Conservation (phyloP, 768 basidiomycete species). For the Tricholoma flavovirens region DNA sequence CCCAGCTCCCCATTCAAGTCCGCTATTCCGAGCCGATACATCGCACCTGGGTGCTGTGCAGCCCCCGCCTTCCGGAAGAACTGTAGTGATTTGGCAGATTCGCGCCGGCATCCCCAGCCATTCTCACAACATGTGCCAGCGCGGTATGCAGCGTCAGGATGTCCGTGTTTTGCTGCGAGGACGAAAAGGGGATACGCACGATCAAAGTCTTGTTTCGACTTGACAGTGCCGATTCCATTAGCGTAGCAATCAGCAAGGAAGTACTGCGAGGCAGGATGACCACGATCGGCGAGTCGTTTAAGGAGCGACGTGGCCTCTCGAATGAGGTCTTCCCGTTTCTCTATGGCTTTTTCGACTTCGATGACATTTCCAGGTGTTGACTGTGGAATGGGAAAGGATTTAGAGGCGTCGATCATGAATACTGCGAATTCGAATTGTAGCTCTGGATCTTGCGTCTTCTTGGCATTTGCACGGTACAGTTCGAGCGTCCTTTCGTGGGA, state of each 20-base stretch:
- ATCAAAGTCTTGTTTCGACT: constrained; percentile 93
- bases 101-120: constrained; percentile 95
- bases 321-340: constrained; percentile 83
- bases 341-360: constrained; percentile 73
- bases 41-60: constrained; percentile 85
- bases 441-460: constrained; percentile 97
- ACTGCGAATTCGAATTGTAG: constrained; percentile 98
- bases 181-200: constrained; percentile 94
- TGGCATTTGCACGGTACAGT: constrained; percentile 95
- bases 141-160: constrained; percentile 92
- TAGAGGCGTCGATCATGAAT: constrained; percentile 97
- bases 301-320: constrained; percentile 84
- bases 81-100: constrained; percentile 84
- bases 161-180: constrained; percentile 93
- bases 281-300: constrained; percentile 88
- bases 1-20: constrained; percentile 96
- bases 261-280: constrained; percentile 92
- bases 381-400: constrained; percentile 74
- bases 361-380: constrained; percentile 68
- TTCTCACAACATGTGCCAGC: constrained; percentile 98
- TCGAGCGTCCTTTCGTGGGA: constrained; percentile 96
- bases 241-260: constrained; percentile 98
- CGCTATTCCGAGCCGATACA: constrained; percentile 94
- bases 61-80: constrained; percentile 95
- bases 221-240: constrained; percentile 93